Evolutionary conservation across 257 asterid species (phyloP).

Genomic region (Apocynum venetum): DNA sequence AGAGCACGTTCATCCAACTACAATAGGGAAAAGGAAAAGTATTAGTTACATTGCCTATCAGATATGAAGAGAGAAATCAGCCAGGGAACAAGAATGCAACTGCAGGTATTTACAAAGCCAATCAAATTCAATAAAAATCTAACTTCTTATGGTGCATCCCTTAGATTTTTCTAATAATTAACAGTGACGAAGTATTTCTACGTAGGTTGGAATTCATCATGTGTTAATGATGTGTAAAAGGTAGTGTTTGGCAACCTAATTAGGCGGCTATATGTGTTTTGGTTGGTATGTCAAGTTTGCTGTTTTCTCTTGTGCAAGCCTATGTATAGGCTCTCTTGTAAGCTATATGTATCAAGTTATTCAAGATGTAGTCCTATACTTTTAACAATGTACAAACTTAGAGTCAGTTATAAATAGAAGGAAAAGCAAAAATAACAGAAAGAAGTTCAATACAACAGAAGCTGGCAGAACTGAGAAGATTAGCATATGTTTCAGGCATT

Average conservation of each 20-base stretch:
- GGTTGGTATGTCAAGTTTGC: no score
- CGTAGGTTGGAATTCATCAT: no score
- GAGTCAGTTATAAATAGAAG: background rate
- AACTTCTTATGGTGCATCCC: background rate
- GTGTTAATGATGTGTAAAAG: no score
- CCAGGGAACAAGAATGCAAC: conserved; percentile 2
- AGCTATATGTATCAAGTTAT: no score
- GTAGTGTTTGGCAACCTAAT: no score
- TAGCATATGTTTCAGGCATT: background rate
- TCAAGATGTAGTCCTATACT: no score
- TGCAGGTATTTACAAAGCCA: background rate
- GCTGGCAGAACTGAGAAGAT: background rate
- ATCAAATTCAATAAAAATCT: background rate
- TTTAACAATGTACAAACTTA: background rate
- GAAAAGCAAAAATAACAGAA: background rate
- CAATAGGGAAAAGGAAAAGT: background rate
- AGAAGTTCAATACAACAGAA: background rate
- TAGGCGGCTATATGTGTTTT: no score
- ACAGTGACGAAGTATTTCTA: background rate
- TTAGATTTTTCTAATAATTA: background rate
- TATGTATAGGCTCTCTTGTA: no score
- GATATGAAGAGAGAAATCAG: background rate
- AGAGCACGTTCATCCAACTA: conserved; percentile 97
- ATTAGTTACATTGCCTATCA: background rate
- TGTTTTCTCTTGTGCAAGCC: no score